Evolutionary conservation across 2,329 filamentous ascomycete genomes (phyloP), one percentile per base, ranked within the genome.

Genomic region (Epichloe elymi): DNA sequence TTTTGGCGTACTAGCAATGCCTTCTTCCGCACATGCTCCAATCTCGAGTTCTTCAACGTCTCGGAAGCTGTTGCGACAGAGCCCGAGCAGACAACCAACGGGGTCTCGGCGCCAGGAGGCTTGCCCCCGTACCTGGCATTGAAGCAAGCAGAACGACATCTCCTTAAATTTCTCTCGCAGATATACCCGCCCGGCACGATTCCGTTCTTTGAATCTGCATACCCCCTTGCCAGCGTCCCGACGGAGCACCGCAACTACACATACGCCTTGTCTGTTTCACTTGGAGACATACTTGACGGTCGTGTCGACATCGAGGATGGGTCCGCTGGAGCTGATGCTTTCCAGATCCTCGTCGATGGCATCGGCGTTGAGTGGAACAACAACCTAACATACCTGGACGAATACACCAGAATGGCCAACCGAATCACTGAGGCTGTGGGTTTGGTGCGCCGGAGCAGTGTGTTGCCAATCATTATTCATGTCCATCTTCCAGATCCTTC

Each of bases 31-130:
- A 73, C 73, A 2, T 86, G 82, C 60, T 83, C 82, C 11, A 88
- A 86, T 57, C 77, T 85, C 55, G 85, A 89, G 60, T 90, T 88
- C 63, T 88, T 82, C 69, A 88, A 88, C 57, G 70, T 86, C 15
- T 82, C 82, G 2, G 83, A 87, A 60, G 70, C 67, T 17, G 62
- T 61, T 5, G 60, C 67, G 42, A 36, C 42, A 15, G 46, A 46
- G 20, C 20, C 36, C 2, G 33, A 30, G 14, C 45, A 37, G 37
- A 17, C 37, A n/a, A 15, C 43, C 15, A 19, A 35, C n/a, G 42
- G 26, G 5, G 36, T n/a, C 19, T 35, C 41, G 8, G 41, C 45
- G 10, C 10, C n/a, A n/a, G 45, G 69, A 49, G 67, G 69, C 1
- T 70, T 73, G 0, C 75, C 79, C 2, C 79, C 80, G 0, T 85